phyloP scores from a whole-genome alignment of 225 moss, liverwort and hornwort genomes.

The Marchantia polymorpha region DNA sequence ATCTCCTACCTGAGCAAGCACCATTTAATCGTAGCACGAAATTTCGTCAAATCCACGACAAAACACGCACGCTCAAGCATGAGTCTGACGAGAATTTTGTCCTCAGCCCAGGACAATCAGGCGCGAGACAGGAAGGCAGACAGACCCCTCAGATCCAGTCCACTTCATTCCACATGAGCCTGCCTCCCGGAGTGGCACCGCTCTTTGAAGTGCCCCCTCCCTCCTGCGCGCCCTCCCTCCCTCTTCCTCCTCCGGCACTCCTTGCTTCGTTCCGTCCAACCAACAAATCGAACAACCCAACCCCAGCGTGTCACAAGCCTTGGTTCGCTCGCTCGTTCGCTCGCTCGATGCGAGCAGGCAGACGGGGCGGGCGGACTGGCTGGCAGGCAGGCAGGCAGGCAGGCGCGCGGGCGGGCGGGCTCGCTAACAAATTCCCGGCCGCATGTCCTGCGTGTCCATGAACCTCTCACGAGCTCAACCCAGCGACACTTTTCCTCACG shows the following conservation, averaged over 20 bases:
- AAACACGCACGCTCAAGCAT: background rate
- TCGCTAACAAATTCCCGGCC: background rate
- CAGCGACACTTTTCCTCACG: background rate
- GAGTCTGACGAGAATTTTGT: no score
- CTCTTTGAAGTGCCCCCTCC: background rate
- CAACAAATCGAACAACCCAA: background rate
- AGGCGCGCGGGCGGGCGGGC: background rate
- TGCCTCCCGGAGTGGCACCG: background rate
- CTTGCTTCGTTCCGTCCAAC: no score
- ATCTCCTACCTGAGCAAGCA: background rate
- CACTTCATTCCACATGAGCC: background rate
- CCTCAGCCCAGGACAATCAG: background rate
- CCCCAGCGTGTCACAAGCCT: background rate
- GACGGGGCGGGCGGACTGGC: background rate
- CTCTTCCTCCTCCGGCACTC: background rate
- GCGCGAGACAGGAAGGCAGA: background rate
- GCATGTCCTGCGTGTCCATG: slow-evolving; percentile 1
- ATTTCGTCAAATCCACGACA: slow-evolving; percentile 8
- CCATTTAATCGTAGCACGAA: background rate
- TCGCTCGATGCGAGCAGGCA: background rate
- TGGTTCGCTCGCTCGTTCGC: background rate
- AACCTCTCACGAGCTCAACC: background rate
- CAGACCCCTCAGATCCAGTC: background rate
- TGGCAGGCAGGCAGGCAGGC: background rate
- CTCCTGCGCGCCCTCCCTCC: background rate